phyloP scores from a whole-genome alignment of 768 basidiomycete species.

The Boletus edulis region DNA sequence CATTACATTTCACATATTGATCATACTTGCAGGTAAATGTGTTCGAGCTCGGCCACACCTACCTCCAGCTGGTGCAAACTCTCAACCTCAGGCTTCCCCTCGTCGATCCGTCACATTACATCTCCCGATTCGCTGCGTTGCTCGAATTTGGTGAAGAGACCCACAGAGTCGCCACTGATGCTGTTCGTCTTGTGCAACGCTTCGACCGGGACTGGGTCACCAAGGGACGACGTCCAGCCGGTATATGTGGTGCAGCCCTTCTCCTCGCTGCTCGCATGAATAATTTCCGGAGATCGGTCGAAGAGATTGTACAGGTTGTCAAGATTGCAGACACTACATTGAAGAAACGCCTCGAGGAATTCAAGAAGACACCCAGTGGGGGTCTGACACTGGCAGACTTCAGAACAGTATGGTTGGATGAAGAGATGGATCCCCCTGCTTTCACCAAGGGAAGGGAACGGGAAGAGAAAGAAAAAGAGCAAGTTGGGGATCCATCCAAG shows the following conservation, averaged over 20 bases:
- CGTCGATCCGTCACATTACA: conserved; percentile 96
- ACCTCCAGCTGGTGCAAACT: conserved; percentile 88
- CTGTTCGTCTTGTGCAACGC: conserved; percentile 87
- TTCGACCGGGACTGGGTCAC: conserved; percentile 99
- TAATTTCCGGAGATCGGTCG: conserved; percentile 88
- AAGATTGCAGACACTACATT: conserved; percentile 97
- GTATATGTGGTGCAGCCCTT: conserved; percentile 95
- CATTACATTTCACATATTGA: background rate
- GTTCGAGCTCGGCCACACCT: conserved; percentile 94
- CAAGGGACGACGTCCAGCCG: conserved; percentile 90
- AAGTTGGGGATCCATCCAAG: conserved; percentile 33
- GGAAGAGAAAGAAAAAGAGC: conserved; percentile 55
- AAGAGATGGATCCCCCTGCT: conserved; percentile 90
- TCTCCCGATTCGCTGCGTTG: conserved; percentile 89
- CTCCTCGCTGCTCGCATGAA: conserved; percentile 98
- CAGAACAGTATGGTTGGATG: conserved; percentile 85
- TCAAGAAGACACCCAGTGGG: conserved; percentile 86
- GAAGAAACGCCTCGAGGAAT: conserved; percentile 91
- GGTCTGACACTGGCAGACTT: conserved; percentile 86
- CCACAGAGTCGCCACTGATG: conserved; percentile 87
- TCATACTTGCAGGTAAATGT: conserved; percentile 76
- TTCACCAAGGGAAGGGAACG: conserved; percentile 74
- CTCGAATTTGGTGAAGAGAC: conserved; percentile 97
- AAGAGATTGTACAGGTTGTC: conserved; percentile 97
- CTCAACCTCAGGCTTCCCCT: conserved; percentile 83